Base-by-base conservation (phyloP, 2,329 filamentous ascomycete genomes). In the Colletotrichum spinosum region DNA sequence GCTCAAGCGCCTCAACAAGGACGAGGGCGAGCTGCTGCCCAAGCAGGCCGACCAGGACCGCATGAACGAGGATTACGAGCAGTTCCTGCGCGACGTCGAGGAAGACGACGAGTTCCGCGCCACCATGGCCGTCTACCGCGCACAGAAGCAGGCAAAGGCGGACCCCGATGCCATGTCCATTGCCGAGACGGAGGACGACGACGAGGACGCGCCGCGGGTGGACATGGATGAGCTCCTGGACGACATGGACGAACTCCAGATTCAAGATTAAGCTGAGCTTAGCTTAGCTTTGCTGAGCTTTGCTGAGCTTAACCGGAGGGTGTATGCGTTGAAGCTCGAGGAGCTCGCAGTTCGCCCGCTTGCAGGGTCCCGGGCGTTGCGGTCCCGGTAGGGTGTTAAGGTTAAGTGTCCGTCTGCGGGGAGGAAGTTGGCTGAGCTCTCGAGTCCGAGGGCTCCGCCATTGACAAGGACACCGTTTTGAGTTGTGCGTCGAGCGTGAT, bases 11-110 rank as follows among this genome's bases (percentile, higher is more conserved):
- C 95, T 99, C 92, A 86, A 86, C 70, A 91, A 89, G 80, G 94
- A 98, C 69, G 93, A 97, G 76, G 91, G 92, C 70, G 95, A 97
- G 70, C 85, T 97, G 77, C 81, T 94, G 69, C 92, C 93, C 41
- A 90, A 92, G 83, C 93, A 97, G 81, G 84, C 93, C 65, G 94
- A 98, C 75, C 92, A 95, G 75, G 92, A 94, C 65, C 89, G 90
- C 69, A 89, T 97, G 83, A 94, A 98, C 75, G 88, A 90, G 70
- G 96, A 99, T 79, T 99, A 97, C 80, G 96, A 99, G 82, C 88
- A 94, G 87, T 99, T 99, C 88, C 82, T 99, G 83, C 90, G 92
- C 50, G 96, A 99, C 77, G 93, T 99, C 10, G 97, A 99, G 80
- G 94, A 98, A 76, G 96, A 99, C 76, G 86, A 92, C 56, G 96